Percentiles rank a stretch among this genome's conserved stretches.
Evolutionary conservation across 2,329 filamentous ascomycete genomes (phyloP).

Genomic region (Verticillium alfalfae): DNA sequence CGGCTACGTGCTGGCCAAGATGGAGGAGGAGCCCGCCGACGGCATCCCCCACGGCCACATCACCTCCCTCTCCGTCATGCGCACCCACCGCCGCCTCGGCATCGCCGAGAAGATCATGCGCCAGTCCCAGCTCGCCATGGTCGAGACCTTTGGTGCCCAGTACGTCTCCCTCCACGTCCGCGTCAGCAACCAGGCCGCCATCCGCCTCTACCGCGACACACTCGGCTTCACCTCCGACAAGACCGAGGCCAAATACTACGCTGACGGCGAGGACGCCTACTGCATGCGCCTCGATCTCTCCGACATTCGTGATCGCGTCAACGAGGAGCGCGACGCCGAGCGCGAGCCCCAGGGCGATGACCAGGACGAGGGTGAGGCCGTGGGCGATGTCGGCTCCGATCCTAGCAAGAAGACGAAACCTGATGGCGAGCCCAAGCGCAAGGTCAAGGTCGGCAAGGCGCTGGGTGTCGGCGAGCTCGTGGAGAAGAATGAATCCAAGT

Average conservation of each 20-base stretch:
- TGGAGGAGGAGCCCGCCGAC: conserved; percentile 95
- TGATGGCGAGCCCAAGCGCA: conserved; percentile 50
- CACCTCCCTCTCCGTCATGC: conserved; percentile 91
- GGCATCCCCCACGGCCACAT: conserved; percentile 94
- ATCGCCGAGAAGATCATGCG: conserved; percentile 98
- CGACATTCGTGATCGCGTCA: conserved; percentile 42
- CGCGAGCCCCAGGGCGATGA: conserved; percentile 23
- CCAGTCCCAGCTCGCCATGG: conserved; percentile 94
- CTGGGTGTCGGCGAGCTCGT: conserved; percentile 76
- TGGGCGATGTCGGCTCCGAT: conserved; percentile 58
- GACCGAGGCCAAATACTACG: conserved; percentile 87
- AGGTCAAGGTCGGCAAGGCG: conserved; percentile 77
- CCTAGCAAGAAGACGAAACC: conserved; percentile 32
- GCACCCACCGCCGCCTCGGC: conserved; percentile 84
- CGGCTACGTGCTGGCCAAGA: conserved; percentile 98
- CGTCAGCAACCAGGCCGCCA: conserved; percentile 84
- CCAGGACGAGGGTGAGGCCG: conserved; percentile 63
- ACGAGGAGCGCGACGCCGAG: conserved; percentile 25
- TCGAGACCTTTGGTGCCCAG: conserved; percentile 82
- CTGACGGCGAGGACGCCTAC: conserved; percentile 93
- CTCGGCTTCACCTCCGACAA: conserved; percentile 85
- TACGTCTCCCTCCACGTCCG: conserved; percentile 97
- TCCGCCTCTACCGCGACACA: conserved; percentile 88
- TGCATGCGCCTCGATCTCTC: conserved; percentile 86
- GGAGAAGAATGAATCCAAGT: conserved; percentile 55